Conservation (phyloP, 352 stramenopile genomes). For the Globisporangium echinulatum region DNA sequence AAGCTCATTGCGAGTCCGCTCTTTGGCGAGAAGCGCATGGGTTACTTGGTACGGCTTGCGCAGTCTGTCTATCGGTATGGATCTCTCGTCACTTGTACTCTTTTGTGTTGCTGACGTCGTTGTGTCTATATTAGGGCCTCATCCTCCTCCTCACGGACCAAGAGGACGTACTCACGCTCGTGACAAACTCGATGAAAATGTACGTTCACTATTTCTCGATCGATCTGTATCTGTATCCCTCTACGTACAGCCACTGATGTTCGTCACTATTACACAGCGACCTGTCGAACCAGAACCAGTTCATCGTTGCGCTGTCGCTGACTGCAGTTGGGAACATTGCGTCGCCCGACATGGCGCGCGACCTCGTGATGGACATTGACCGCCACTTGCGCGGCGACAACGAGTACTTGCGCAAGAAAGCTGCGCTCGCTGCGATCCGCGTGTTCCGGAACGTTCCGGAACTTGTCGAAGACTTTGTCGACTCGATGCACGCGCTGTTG, state of each 20-base stretch:
- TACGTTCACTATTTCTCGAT: slow-evolving; percentile 17
- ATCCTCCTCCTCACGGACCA: slow-evolving; percentile 98
- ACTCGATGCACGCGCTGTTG: slow-evolving; percentile 93
- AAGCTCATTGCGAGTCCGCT: slow-evolving; percentile 98
- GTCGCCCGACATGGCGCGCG: slow-evolving; percentile 95
- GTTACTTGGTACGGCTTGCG: slow-evolving; percentile 84
- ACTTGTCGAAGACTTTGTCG: slow-evolving; percentile 97
- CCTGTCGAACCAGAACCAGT: slow-evolving; percentile 92
- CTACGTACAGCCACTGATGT: not conserved
- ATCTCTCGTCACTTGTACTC: not conserved
- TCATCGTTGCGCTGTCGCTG: slow-evolving; percentile 94
- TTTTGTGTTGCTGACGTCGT: not conserved
- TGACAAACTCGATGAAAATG: slow-evolving; percentile 99
- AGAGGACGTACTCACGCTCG: slow-evolving; percentile 98
- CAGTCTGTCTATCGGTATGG: not conserved
- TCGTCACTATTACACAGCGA: slow-evolving; percentile 44
- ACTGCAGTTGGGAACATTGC: slow-evolving; percentile 96
- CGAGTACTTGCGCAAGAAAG: slow-evolving; percentile 98
- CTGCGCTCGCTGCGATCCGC: slow-evolving; percentile 90
- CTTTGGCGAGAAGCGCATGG: slow-evolving; percentile 99
- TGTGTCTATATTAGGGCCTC: slow-evolving; percentile 50
- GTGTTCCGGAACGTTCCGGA: slow-evolving; percentile 95
- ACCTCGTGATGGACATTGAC: slow-evolving; percentile 98
- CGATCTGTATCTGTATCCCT: too few relatives aligned
- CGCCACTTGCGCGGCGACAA: slow-evolving; percentile 90